phyloP scores from a whole-genome alignment of 441 rosid genomes.

The Eutrema salsugineum region DNA sequence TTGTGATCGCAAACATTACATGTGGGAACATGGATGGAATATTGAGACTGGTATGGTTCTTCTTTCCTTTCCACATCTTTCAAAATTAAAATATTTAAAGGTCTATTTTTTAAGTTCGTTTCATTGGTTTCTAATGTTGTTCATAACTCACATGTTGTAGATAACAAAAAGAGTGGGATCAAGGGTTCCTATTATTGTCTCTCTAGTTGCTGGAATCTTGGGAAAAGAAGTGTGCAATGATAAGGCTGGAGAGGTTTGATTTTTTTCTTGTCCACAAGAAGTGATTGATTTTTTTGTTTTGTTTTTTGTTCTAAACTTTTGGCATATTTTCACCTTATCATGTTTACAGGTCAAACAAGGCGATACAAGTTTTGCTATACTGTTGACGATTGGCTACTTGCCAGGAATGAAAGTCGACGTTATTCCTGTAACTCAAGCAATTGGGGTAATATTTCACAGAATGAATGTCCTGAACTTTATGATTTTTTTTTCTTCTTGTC shows the following conservation, averaged over 20 bases:
- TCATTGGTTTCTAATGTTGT: too few relatives aligned
- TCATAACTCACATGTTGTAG: slow-evolving; percentile 27
- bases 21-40: slow-evolving; percentile 17
- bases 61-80: not conserved
- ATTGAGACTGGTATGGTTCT: slow-evolving; percentile 39
- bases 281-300: not conserved
- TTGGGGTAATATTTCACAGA: slow-evolving; percentile 31
- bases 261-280: not conserved
- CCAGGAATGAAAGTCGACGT: slow-evolving; percentile 85
- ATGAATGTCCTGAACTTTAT: not conserved
- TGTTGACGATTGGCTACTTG: slow-evolving; percentile 69
- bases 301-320: not conserved
- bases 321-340: not conserved
- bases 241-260: slow-evolving; percentile 63
- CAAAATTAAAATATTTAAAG: too few relatives aligned
- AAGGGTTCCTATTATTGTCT: slow-evolving; percentile 53
- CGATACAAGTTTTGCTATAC: slow-evolving; percentile 33
- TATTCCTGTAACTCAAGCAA: slow-evolving; percentile 41
- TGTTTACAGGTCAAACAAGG: slow-evolving; percentile 41
- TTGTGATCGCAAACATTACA: slow-evolving; percentile 58
- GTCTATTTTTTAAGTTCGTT: not conserved
- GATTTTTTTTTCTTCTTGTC: not conserved
- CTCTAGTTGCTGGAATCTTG: slow-evolving; percentile 49
- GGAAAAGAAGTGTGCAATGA: slow-evolving; percentile 59
- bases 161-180: slow-evolving; percentile 50